Conservation (phyloP, 441 rosid species). For the Geranium incanum region DNA sequence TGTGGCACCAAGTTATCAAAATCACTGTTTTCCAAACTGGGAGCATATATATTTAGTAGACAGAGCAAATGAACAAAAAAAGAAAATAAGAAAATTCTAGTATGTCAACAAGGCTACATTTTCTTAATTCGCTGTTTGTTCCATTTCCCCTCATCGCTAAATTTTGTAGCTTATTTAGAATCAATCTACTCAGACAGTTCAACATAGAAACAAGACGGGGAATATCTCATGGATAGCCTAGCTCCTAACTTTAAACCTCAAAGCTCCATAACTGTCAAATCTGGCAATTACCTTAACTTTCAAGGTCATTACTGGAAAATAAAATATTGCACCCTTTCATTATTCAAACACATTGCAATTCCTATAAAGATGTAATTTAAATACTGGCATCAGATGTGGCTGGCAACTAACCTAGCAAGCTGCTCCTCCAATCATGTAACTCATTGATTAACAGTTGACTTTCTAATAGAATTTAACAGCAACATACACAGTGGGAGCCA, state of each 20-base stretch:
- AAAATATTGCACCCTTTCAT: background rate
- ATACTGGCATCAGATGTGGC: conserved; percentile 1
- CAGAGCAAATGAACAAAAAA: background rate
- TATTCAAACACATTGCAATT: background rate
- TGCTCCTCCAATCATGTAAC: background rate
- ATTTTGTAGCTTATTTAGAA: background rate
- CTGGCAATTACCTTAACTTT: background rate
- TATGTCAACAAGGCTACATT: background rate
- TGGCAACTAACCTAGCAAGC: background rate
- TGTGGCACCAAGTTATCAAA: too few species aligned
- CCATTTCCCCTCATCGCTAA: background rate
- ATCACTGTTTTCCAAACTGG: too few species aligned
- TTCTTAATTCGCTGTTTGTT: background rate
- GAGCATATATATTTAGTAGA: background rate
- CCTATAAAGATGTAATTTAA: background rate
- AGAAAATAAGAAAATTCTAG: background rate
- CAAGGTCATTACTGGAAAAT: background rate
- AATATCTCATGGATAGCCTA: conserved; percentile 2
- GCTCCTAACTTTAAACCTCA: too few species aligned
- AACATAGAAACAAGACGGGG: background rate
- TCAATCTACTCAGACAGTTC: background rate
- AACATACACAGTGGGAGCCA: background rate
- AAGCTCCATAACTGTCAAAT: background rate
- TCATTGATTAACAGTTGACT: background rate
- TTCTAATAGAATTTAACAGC: background rate